Percentiles rank a stretch among this genome's conserved stretches.
Conservation (phyloP, 495 filamentous ascomycete species). For the Penicillium ochrochloron region DNA sequence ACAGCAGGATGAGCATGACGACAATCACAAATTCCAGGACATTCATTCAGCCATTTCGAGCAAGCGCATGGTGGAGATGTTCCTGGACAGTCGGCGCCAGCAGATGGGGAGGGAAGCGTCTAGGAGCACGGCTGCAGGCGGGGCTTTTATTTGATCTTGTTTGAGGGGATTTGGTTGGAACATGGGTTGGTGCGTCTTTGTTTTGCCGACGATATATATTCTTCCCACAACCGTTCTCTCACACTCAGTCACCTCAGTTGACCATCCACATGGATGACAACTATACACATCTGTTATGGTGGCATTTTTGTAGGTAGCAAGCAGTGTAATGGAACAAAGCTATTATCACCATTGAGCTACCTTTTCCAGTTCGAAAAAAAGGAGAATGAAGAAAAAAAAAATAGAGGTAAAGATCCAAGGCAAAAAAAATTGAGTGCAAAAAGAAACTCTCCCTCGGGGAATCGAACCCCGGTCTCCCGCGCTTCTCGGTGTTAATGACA, state of each 20-base stretch:
- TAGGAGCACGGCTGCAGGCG: constrained; percentile 25
- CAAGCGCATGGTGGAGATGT: constrained; percentile 64
- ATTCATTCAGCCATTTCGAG: constrained; percentile 47
- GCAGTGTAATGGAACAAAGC: not conserved
- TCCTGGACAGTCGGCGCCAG: constrained; percentile 58
- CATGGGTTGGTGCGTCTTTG: not conserved
- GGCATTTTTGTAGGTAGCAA: not conserved
- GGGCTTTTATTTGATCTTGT: constrained; percentile 36
- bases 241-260: not conserved
- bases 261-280: not conserved
- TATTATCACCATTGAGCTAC: constrained; percentile 46
- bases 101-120: constrained; percentile 38
- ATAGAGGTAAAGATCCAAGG: constrained; percentile 50
- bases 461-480: constrained; percentile 61
- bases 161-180: not conserved
- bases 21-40: constrained; percentile 30
- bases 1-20: constrained; percentile 29
- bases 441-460: constrained; percentile 52
- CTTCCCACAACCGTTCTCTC: constrained; percentile 17
- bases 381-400: too few relatives aligned
- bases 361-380: too few relatives aligned
- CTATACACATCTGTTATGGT: not conserved
- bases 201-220: constrained; percentile 19
- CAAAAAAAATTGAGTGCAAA: constrained; percentile 24
- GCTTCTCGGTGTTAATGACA: constrained; percentile 50